These are phyloP conservation scores for Yamadazyma sp. DNA, from an alignment of 805 yeast genomes.

Conservation along the genomic window DNA sequence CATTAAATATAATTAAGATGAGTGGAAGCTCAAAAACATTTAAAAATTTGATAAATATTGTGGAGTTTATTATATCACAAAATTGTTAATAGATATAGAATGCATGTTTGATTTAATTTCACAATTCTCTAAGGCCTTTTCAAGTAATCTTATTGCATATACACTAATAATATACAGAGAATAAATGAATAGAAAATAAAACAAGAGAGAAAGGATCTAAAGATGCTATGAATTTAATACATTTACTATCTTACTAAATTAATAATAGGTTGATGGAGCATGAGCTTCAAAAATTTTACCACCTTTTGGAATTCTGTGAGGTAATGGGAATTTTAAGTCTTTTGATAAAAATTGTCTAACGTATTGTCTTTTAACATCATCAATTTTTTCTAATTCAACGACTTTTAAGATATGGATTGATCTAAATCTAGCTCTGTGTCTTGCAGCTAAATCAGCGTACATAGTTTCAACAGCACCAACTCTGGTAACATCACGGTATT, in stretches of 20 bases:
- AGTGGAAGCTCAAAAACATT: constrained; percentile 49
- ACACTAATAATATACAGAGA: too few relatives aligned
- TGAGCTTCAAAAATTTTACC: constrained; percentile 83
- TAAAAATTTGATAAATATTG: constrained; percentile 39
- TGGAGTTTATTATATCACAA: constrained; percentile 43
- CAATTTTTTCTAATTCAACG: constrained; percentile 96
- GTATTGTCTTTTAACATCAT: constrained; percentile 99
- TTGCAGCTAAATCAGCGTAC: constrained; percentile 99
- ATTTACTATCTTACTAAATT: too few relatives aligned
- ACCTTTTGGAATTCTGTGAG: constrained; percentile 97
- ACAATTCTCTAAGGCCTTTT: too few relatives aligned
- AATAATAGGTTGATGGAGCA: constrained; percentile 98
- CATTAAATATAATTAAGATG: constrained; percentile 39
- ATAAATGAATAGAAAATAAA: too few relatives aligned
- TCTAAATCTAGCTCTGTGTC: constrained; percentile 99
- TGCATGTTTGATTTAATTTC: constrained; percentile 1
- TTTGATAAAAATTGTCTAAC: constrained; percentile 92
- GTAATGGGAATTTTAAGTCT: constrained; percentile 99
- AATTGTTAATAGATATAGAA: not conserved
- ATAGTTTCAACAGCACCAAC: constrained; percentile 97
- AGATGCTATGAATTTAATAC: too few relatives aligned
- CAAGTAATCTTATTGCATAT: too few relatives aligned
- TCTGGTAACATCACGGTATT: constrained; percentile 99
- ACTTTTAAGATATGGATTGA: constrained; percentile 99
- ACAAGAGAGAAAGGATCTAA: too few relatives aligned